phyloP scores from a whole-genome alignment of 139 green algal genomes.

The Chlamydomonas schloesseri region DNA sequence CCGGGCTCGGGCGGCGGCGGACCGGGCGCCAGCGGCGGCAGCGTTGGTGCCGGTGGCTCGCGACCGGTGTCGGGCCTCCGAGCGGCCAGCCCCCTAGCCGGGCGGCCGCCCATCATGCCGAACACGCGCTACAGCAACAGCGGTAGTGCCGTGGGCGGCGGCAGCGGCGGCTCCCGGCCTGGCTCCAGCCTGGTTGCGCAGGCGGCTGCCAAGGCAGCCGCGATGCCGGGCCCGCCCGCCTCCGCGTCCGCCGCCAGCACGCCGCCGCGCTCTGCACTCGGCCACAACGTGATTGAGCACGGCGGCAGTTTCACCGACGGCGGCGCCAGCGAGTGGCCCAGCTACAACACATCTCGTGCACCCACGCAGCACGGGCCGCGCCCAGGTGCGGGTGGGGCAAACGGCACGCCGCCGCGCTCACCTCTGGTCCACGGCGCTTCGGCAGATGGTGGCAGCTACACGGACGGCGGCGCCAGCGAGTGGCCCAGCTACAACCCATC shows the following conservation, averaged over 20 bases:
- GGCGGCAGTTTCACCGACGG: background rate
- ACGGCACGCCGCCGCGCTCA: too few species aligned
- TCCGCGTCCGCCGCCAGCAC: too few species aligned
- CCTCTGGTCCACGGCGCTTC: too few species aligned
- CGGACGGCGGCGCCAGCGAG: background rate
- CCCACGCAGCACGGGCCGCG: background rate
- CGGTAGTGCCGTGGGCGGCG: background rate
- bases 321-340: background rate
- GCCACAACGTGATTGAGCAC: background rate
- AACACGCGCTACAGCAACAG: conserved; percentile 34
- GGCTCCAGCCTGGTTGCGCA: background rate
- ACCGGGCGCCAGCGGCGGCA: background rate
- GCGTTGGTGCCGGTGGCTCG: too few species aligned
- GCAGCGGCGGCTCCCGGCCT: background rate
- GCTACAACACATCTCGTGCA: conserved; percentile 22
- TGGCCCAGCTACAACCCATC: conserved; percentile 33
- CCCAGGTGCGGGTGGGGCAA: too few species aligned
- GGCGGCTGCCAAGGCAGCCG: too few species aligned
- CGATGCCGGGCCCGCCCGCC: too few species aligned
- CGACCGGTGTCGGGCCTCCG: background rate
- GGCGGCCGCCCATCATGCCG: conserved; percentile 30
- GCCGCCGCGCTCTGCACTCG: too few species aligned
- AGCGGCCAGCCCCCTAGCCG: background rate
- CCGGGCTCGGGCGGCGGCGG: background rate
- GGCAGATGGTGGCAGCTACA: background rate